Conservation (phyloP, 352 stramenopile species). For the Thalassiosira livingstoniorum region DNA sequence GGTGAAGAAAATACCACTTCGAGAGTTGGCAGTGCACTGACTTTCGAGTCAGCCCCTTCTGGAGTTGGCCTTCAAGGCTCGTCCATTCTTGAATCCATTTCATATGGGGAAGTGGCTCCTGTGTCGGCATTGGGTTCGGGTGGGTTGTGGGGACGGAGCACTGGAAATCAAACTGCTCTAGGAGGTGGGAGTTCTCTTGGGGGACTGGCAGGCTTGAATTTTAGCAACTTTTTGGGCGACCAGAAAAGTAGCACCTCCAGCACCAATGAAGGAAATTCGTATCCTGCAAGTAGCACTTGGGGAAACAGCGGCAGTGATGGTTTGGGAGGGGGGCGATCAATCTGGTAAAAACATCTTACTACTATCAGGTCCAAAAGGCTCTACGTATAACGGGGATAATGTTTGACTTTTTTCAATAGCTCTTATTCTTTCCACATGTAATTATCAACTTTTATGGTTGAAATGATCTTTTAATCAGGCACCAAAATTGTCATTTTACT, state of each 20-base stretch:
- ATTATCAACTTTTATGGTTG: too few relatives aligned
- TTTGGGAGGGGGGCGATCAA: background rate
- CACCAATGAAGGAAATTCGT: background rate
- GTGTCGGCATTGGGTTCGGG: conserved; percentile 3
- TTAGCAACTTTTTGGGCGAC: conserved; percentile 51
- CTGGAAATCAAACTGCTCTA: conserved; percentile 42
- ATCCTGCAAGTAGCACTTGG: conserved; percentile 17
- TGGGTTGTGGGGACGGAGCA: conserved; percentile 44
- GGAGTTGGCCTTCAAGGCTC: conserved; percentile 41
- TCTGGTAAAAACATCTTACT: too few relatives aligned
- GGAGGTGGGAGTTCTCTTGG: background rate
- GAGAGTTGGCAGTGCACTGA: conserved; percentile 60
- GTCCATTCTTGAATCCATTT: conserved; percentile 61
- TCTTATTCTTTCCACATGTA: too few relatives aligned
- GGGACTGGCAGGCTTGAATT: conserved; percentile 53
- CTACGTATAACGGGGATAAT: too few relatives aligned
- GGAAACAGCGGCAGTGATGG: conserved; percentile 30
- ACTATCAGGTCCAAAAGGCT: too few relatives aligned
- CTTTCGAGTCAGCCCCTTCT: conserved; percentile 44
- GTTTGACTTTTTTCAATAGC: too few relatives aligned
- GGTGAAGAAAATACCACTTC: conserved; percentile 43
- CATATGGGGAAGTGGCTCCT: conserved; percentile 14
- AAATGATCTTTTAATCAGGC: too few relatives aligned
- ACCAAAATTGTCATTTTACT: too few relatives aligned
- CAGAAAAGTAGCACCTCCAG: background rate